A percentile compares a stretch with the other conserved stretches of the same genome.
phyloP scores from a whole-genome alignment of 176 grass and related monocot species.

The Microstegium vimineum region DNA sequence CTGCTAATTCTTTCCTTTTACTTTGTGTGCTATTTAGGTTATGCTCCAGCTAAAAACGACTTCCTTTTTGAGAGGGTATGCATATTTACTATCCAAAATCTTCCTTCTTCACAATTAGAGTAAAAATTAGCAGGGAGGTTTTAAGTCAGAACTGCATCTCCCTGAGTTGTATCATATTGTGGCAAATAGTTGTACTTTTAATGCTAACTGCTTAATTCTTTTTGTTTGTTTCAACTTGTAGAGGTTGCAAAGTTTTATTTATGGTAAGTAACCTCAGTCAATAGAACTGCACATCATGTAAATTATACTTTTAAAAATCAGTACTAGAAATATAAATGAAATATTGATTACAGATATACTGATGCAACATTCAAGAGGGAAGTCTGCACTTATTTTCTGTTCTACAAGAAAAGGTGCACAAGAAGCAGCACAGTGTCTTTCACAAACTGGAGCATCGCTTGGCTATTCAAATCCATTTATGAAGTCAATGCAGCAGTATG shows the following conservation, averaged over 20 bases:
- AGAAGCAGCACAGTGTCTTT: constrained; percentile 87
- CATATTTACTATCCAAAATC: constrained; percentile 28
- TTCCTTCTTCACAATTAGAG: constrained; percentile 10
- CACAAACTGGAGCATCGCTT: constrained; percentile 52
- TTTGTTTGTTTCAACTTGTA: constrained; percentile 48
- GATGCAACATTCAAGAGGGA: constrained; percentile 95
- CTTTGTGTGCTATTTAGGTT: constrained; percentile 53
- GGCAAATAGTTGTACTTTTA: constrained; percentile 6
- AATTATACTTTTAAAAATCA: constrained; percentile 15
- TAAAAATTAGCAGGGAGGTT: background rate
- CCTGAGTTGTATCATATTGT: constrained; percentile 25
- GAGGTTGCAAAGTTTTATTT: constrained; percentile 91
- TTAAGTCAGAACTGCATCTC: constrained; percentile 12
- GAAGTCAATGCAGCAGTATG: constrained; percentile 73
- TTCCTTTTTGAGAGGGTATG: constrained; percentile 98
- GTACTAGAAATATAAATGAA: constrained; percentile 22
- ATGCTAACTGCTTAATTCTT: background rate
- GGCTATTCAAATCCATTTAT: constrained; percentile 93
- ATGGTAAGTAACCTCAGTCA: constrained; percentile 50
- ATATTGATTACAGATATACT: constrained; percentile 70
- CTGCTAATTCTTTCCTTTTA: constrained; percentile 38
- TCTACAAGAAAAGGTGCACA: constrained; percentile 95
- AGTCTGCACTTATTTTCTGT: constrained; percentile 91
- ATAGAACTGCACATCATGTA: background rate
- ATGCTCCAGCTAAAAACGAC: constrained; percentile 92